These are phyloP conservation scores for Chlorella ohadii DNA, from an alignment of 139 green algal species.

Conservation along the genomic window DNA sequence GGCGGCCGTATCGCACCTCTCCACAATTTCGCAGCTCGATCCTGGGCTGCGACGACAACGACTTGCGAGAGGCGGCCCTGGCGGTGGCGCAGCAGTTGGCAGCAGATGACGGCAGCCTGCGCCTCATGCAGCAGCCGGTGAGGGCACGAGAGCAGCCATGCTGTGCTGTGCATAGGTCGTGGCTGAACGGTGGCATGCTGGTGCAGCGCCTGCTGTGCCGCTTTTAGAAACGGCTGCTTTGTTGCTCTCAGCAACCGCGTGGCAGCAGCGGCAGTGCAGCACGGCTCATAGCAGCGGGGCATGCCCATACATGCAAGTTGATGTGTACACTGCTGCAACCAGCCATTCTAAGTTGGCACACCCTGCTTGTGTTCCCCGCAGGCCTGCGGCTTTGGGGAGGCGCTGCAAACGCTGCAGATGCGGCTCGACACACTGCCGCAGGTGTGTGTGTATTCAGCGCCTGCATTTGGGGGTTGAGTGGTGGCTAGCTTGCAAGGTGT, in stretches of 20 bases:
- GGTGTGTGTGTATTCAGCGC: too few species aligned
- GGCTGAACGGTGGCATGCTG: not conserved
- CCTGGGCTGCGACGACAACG: conserved; percentile 33
- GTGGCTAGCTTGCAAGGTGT: too few species aligned
- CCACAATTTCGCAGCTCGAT: not conserved
- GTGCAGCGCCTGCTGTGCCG: not conserved
- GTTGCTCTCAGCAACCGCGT: too few species aligned
- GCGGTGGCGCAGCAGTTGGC: conserved; percentile 51
- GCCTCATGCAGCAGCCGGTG: conserved; percentile 23
- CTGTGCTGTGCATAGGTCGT: too few species aligned
- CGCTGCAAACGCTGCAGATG: conserved; percentile 17
- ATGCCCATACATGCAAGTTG: too few species aligned
- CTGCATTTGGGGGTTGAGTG: too few species aligned
- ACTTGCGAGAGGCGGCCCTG: conserved; percentile 54
- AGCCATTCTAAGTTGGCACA: too few species aligned
- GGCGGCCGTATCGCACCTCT: not conserved
- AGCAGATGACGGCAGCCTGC: not conserved
- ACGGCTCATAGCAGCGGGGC: too few species aligned
- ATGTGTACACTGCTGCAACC: too few species aligned
- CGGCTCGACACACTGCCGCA: conserved; percentile 42
- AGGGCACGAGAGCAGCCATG: not conserved
- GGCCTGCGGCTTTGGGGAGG: conserved; percentile 15
- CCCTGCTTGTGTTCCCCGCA: not conserved
- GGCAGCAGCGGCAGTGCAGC: too few species aligned
- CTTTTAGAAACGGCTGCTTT: too few species aligned